Evolutionary conservation across 1,139 yeast species (phyloP).

Genomic region (Geotrichum cucujoidarum): DNA sequence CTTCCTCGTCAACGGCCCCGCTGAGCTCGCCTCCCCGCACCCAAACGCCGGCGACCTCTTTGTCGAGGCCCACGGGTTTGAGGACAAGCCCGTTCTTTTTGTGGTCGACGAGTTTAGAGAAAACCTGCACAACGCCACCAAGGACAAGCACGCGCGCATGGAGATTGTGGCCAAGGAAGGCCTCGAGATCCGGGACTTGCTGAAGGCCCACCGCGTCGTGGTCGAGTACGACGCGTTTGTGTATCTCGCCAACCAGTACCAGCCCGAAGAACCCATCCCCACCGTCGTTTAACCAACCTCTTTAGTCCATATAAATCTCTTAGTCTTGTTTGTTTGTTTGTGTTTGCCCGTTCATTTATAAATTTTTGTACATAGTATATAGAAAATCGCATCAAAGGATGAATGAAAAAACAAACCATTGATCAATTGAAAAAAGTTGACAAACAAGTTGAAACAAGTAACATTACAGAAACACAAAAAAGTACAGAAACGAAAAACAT

Average conservation of each 20-base stretch:
- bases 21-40: conserved; percentile 48
- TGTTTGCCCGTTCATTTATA: too few species aligned
- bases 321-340: too few species aligned
- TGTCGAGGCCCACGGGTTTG: conserved; percentile 38
- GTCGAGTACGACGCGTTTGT: conserved; percentile 72
- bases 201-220: conserved; percentile 72
- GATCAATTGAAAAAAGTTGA: too few species aligned
- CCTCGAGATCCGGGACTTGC: conserved; percentile 75
- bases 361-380: too few species aligned
- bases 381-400: too few species aligned
- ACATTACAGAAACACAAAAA: too few species aligned
- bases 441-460: too few species aligned
- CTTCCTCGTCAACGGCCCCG: conserved; percentile 58
- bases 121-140: conserved; percentile 51
- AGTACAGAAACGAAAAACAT: background rate
- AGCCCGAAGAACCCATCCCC: conserved; percentile 17
- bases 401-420: too few species aligned
- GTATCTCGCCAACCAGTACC: conserved; percentile 35
- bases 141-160: conserved; percentile 48
- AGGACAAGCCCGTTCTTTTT: conserved; percentile 58
- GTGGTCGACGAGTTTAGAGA: conserved; percentile 51
- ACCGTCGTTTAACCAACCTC: conserved; percentile 11
- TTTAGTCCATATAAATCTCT: too few species aligned
- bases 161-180: conserved; percentile 71
- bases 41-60: conserved; percentile 55